phyloP scores from a whole-genome alignment of 2,329 filamentous ascomycete genomes.

The Penicillium crustosum region DNA sequence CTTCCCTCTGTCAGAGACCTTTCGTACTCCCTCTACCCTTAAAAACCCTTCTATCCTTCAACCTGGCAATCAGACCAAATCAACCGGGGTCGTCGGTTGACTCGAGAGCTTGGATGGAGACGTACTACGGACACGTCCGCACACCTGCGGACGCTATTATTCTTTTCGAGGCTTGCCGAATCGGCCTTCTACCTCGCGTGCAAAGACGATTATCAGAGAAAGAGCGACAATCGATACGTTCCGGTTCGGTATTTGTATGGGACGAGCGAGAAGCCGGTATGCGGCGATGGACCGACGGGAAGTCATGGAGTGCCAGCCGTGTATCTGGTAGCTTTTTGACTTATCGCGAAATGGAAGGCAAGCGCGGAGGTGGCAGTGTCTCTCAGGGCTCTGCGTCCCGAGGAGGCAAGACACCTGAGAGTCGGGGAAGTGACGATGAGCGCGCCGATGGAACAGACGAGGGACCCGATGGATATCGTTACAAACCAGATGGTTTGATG shows the following conservation, averaged over 20 bases:
- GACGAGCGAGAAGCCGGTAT: slow-evolving; percentile 98
- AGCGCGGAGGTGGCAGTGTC: slow-evolving; percentile 76
- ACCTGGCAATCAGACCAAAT: slow-evolving; percentile 14
- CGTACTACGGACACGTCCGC: slow-evolving; percentile 90
- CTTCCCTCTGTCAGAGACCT: slow-evolving; percentile 11
- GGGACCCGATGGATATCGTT: slow-evolving; percentile 82
- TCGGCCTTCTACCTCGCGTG: slow-evolving; percentile 85
- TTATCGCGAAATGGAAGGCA: slow-evolving; percentile 98
- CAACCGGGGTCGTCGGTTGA: slow-evolving; percentile 20
- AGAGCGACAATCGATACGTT: slow-evolving; percentile 92
- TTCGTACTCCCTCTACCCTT: slow-evolving; percentile 5
- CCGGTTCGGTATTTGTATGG: slow-evolving; percentile 99
- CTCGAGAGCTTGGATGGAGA: slow-evolving; percentile 69
- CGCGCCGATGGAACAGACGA: slow-evolving; percentile 68
- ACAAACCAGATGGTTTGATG: slow-evolving; percentile 96
- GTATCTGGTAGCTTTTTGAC: slow-evolving; percentile 97
- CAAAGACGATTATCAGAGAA: slow-evolving; percentile 94
- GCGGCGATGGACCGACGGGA: slow-evolving; percentile 97
- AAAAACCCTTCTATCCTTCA: not conserved
- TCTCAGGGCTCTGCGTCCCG: slow-evolving; percentile 57
- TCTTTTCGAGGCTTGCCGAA: slow-evolving; percentile 92
- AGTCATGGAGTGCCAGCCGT: slow-evolving; percentile 97
- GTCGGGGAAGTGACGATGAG: slow-evolving; percentile 78
- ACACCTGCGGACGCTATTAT: slow-evolving; percentile 97
- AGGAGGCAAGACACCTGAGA: slow-evolving; percentile 78